These are phyloP conservation scores for Aspergillus taichungensis DNA, from an alignment of 495 filamentous ascomycete species.

Conservation along the genomic window DNA sequence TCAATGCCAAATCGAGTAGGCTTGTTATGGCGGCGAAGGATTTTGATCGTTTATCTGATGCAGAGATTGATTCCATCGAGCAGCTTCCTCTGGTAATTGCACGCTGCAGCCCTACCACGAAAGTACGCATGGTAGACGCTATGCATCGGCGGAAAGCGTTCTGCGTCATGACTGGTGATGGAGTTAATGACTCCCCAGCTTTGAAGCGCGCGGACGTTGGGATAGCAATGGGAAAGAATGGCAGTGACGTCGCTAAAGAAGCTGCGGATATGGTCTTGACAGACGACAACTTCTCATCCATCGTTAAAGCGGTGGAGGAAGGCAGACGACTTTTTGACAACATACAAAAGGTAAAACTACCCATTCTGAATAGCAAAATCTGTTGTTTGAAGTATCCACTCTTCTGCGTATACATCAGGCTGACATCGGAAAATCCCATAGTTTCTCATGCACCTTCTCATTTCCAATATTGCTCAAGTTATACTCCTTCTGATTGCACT, in stretches of 20 bases:
- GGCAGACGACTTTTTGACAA: conserved; percentile 70
- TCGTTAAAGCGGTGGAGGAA: conserved; percentile 64
- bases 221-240: conserved; percentile 76
- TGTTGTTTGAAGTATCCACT: not conserved
- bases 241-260: conserved; percentile 85
- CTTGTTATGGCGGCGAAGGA: conserved; percentile 54
- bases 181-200: conserved; percentile 79
- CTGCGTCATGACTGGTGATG: conserved; percentile 70
- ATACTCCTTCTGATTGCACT: conserved; percentile 62
- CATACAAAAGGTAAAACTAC: conserved; percentile 53
- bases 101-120: conserved; percentile 59
- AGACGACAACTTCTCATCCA: conserved; percentile 79
- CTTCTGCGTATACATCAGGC: not conserved
- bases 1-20: conserved; percentile 39
- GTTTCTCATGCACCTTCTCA: conserved; percentile 65
- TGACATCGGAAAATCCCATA: conserved; percentile 2
- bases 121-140: conserved; percentile 63
- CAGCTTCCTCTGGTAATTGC: conserved; percentile 60
- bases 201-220: conserved; percentile 72
- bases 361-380: no score
- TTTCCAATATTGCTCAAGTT: conserved; percentile 68
- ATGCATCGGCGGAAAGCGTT: conserved; percentile 57
- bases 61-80: conserved; percentile 51
- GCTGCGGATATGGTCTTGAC: conserved; percentile 82
- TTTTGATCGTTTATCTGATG: conserved; percentile 53